Base-by-base conservation (phyloP, 352 stramenopile species). In the Phytophthora pseudosyringae region DNA sequence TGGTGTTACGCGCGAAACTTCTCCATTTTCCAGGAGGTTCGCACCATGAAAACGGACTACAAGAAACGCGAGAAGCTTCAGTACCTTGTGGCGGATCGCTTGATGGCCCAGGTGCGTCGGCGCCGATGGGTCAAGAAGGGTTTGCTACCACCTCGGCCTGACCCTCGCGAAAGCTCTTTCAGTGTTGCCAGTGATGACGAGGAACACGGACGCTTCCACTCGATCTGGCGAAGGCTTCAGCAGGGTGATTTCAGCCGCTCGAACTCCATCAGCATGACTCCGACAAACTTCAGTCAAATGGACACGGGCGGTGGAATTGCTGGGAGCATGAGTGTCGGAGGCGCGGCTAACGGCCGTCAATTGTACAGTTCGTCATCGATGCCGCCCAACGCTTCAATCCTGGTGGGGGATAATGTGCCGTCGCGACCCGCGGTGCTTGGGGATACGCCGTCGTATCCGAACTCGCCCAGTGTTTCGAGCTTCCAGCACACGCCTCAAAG, bases 1-100 rank as follows among this genome's bases (percentile, higher is more conserved):
- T 96, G 88, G 88, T 90, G 78, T 48, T 96, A 96, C 48, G 86
- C 88, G 35, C 86, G 86, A 35, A 95, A 96, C 54, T 96, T 96
- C 26, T 90, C 80, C 3, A 84, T 94, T 44, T 96, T 96, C 66
- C 88, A 95, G 57, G 83, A 95, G 49, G 74, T 94, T 35, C 86
- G 88, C 0, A 91, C 86, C 4, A 81, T 80, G 73, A 89, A 83
- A 53, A 88, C 82, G 4, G 86, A 91, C 53, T 89, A 86, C 56
- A 76, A 78, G 25, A 91, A 90, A 50, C 86, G 88, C 18, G 88
- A 95, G 55, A 91, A 90, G 63, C 72, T 95, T 26, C 88, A 95
- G 59, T 82, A 95, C 59, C 90, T 95, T 31, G 81, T 95, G 64
- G 86, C 88, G 0, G 88, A 95, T 64, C 73, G 88, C 6, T 64